phyloP scores from a whole-genome alignment of 768 basidiomycete species.

The Leucocoprinus leucothites region DNA sequence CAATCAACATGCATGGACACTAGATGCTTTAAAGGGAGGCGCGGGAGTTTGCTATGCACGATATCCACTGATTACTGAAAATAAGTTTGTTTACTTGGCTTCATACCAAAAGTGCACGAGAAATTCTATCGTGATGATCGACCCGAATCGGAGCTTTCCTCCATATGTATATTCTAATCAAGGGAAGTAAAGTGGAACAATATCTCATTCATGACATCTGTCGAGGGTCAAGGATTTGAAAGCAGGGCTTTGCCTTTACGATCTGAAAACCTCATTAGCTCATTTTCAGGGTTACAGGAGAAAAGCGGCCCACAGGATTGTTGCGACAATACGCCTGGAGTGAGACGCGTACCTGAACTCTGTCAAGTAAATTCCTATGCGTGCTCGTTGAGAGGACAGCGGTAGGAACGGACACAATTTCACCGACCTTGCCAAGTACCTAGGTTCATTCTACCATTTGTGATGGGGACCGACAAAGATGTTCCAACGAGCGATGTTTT shows the following conservation, averaged over 20 bases:
- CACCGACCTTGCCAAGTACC: slow-evolving; percentile 91
- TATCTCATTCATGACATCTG: neutral
- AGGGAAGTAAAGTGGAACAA: neutral
- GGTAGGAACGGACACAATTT: neutral
- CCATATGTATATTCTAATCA: neutral
- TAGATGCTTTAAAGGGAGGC: too few species aligned
- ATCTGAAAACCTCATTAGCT: neutral
- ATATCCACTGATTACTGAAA: neutral
- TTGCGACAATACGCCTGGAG: slow-evolving; percentile 71
- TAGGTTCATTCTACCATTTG: slow-evolving; percentile 69
- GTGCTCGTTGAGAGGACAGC: neutral
- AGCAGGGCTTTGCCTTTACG: neutral
- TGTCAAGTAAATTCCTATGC: slow-evolving; percentile 76
- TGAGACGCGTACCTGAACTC: slow-evolving; percentile 77
- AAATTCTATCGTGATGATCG: neutral
- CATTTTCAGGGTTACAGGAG: neutral
- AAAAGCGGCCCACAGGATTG: slow-evolving; percentile 57
- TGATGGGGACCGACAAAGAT: slow-evolving; percentile 81
- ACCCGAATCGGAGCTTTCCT: slow-evolving; percentile 1
- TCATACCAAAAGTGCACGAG: neutral
- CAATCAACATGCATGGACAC: too few species aligned
- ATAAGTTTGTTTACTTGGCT: neutral
- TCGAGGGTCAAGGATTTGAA: neutral
- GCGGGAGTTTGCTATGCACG: neutral
- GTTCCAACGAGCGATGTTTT: slow-evolving; percentile 85